Percentiles rank a stretch among this genome's conserved stretches.
Conservation (phyloP, 2,329 filamentous ascomycete species). For the Sporothrix globosa region DNA sequence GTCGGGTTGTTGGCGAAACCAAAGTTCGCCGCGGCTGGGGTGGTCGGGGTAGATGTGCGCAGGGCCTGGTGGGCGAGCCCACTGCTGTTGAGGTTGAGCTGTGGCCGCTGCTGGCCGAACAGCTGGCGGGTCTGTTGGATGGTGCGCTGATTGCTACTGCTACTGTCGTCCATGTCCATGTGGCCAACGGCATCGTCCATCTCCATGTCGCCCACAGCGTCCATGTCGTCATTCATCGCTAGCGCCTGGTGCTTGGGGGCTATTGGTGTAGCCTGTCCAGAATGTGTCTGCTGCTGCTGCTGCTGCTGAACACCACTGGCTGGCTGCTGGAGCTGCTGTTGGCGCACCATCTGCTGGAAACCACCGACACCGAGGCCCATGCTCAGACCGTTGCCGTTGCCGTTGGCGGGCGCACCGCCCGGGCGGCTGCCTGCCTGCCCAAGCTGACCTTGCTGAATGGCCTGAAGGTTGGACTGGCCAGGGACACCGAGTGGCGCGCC, state of each 20-base stretch:
- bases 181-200: slow-evolving; percentile 80
- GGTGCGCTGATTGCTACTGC: slow-evolving; percentile 52
- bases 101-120: slow-evolving; percentile 69
- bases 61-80: slow-evolving; percentile 76
- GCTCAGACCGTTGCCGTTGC: slow-evolving; percentile 27
- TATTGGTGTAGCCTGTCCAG: slow-evolving; percentile 38
- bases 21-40: slow-evolving; percentile 76
- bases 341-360: slow-evolving; percentile 50
- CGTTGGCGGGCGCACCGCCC: slow-evolving; percentile 32
- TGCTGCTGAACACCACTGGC: slow-evolving; percentile 44
- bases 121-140: slow-evolving; percentile 72
- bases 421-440: slow-evolving; percentile 38
- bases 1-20: slow-evolving; percentile 90
- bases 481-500: slow-evolving; percentile 27
- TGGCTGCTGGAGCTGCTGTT: slow-evolving; percentile 50
- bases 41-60: slow-evolving; percentile 82
- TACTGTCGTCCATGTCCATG: slow-evolving; percentile 64
- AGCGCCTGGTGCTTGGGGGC: slow-evolving; percentile 38
- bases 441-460: slow-evolving; percentile 36
- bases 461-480: slow-evolving; percentile 31
- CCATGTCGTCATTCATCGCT: slow-evolving; percentile 68
- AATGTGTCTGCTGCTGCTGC: slow-evolving; percentile 35
- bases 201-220: slow-evolving; percentile 92
- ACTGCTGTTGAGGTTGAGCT: slow-evolving; percentile 78
- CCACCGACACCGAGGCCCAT: slow-evolving; percentile 42